These are phyloP conservation scores for Thalassiosira ordinaria DNA, from an alignment of 352 stramenopile genomes.

Conservation along the genomic window DNA sequence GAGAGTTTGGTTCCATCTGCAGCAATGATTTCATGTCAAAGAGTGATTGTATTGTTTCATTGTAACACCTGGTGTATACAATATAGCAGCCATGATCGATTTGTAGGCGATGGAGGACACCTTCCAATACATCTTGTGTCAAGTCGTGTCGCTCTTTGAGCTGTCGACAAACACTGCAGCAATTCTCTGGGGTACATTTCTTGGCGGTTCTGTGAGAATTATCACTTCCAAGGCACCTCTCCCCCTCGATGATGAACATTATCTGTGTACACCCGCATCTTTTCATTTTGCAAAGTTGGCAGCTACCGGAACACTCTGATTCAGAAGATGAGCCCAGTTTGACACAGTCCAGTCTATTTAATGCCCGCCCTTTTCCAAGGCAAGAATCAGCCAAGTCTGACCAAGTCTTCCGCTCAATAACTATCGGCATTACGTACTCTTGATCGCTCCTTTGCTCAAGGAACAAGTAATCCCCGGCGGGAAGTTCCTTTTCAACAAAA, in stretches of 20 bases:
- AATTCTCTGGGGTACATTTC: conserved; percentile 52
- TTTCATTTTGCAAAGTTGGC: conserved; percentile 72
- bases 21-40: conserved; percentile 56
- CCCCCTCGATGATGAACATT: conserved; percentile 75
- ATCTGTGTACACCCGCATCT: conserved; percentile 59
- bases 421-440: conserved; percentile 51
- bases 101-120: conserved; percentile 56
- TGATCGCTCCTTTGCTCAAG: conserved; percentile 37
- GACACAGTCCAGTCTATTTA: conserved; percentile 63
- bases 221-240: conserved; percentile 56
- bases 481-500: conserved; percentile 60
- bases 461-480: conserved; percentile 73
- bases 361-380: conserved; percentile 44
- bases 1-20: conserved; percentile 20
- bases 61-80: conserved; percentile 63
- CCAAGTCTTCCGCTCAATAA: conserved; percentile 70
- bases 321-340: conserved; percentile 31
- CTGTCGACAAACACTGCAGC: conserved; percentile 54
- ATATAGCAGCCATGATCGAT: conserved; percentile 60
- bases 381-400: conserved; percentile 69
- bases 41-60: conserved; percentile 64
- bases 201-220: conserved; percentile 29
- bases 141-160: conserved; percentile 57
- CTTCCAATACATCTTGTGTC: conserved; percentile 59
- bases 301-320: conserved; percentile 47